These are phyloP conservation scores for Termitomyces sp. DNA, from an alignment of 768 basidiomycete species.

Conservation along the genomic window DNA sequence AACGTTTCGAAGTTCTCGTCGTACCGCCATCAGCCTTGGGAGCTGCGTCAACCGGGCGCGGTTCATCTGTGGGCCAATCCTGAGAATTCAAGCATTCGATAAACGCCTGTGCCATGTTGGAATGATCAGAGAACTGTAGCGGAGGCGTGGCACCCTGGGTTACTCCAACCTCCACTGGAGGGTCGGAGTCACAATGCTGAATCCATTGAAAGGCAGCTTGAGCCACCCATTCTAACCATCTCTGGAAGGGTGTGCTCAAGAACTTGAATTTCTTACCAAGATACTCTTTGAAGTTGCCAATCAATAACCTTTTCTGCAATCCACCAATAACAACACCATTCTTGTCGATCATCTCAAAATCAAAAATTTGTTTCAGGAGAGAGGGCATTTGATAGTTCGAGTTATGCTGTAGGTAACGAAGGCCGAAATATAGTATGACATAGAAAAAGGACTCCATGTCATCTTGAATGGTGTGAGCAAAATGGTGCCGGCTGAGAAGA, in stretches of 20 bases:
- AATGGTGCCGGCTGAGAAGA: too few relatives aligned
- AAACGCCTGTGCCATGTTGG: too few relatives aligned
- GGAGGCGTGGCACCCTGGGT: not conserved
- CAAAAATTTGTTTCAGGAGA: not conserved
- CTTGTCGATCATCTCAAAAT: not conserved
- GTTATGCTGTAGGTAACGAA: too few relatives aligned
- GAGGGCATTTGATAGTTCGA: not conserved
- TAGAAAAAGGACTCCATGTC: too few relatives aligned
- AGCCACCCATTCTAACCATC: not conserved
- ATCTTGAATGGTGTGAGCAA: too few relatives aligned
- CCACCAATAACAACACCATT: not conserved
- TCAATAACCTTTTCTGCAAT: not conserved
- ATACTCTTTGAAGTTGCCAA: not conserved
- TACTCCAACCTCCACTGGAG: not conserved
- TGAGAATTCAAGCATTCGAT: too few relatives aligned
- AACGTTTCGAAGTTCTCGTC: too few relatives aligned
- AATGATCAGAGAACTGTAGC: too few relatives aligned
- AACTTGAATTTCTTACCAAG: not conserved
- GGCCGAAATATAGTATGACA: too few relatives aligned
- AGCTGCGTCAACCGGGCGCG: too few relatives aligned
- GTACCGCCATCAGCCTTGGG: too few relatives aligned
- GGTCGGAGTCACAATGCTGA: rapidly evolving
- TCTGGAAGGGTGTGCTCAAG: not conserved
- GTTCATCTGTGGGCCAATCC: too few relatives aligned
- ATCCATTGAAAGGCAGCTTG: not conserved